Evolutionary conservation across 345 rosid genomes (phyloP), one percentile per base, ranked within the genome.

Genomic region (Camelina laxa): DNA sequence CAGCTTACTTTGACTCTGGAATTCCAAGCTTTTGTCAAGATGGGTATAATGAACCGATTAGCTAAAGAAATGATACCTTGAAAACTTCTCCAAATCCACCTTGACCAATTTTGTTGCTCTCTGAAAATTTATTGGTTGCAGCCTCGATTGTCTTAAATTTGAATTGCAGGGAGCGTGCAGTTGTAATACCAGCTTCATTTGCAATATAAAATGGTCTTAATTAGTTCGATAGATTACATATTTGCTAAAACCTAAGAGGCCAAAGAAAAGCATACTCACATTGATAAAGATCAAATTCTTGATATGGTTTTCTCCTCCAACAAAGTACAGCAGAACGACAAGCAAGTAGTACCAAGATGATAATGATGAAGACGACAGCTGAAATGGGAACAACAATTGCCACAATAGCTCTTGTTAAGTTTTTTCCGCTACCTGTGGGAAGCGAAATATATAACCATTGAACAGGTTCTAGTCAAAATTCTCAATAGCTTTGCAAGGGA

Each of bases 41-140:
- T 7, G 16, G 3, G 12, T n/a, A n/a, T 56, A 30, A 57, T 4
- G 22, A 54, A 57, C 3, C 21, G 31, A 9, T 21, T 31, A 31
- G 61, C 63, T 16, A 33, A 4, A 10, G 1, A 59, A 35, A 11
- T 38, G 44, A 60, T 12, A 60, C 31, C 65, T 20, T 60, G 65
- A 19, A 60, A 60, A 60, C 31, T 38, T 60, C 31, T 0, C 65
- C 49, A 7, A 60, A 60, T 38, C 65, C 65, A 20, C 65, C 49
- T 7, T 39, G 48, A 20, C 65, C 65, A 0, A 60, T 5, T 11
- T 38, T 60, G 31, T 60, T 60, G 1, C 10, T 60, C 1, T 0
- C 4, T 35, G 44, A 9, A 39, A 60, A 60, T 0, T 60, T 60
- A 0, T 38, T 10, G 0, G 65, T 60, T 13, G 65, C 48, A 39